Percentiles rank a stretch among this genome's conserved stretches.
Conservation (phyloP, 2,329 filamentous ascomycete genomes). For the Nemania sp. region DNA sequence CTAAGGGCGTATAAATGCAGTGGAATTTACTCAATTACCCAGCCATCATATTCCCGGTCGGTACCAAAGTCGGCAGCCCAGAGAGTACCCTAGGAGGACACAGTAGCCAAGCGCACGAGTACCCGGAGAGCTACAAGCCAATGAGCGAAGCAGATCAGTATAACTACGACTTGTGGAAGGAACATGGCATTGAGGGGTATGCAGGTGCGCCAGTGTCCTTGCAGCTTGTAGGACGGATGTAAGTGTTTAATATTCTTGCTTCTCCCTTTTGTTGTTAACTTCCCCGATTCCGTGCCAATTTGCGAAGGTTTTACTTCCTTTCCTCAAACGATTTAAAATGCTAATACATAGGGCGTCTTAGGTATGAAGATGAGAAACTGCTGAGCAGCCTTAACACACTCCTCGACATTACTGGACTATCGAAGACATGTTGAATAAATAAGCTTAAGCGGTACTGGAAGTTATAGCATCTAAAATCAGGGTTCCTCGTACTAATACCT, state of each 20-base stretch:
- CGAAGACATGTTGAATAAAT: slow-evolving; percentile 37
- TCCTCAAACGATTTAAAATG: not conserved
- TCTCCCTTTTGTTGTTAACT: not conserved
- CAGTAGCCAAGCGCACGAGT: slow-evolving; percentile 29
- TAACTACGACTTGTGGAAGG: slow-evolving; percentile 50
- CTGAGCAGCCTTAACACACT: slow-evolving; percentile 52
- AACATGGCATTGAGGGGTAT: slow-evolving; percentile 54
- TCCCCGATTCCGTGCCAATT: not conserved
- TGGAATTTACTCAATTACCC: slow-evolving; percentile 80
- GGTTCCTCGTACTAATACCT: too few relatives aligned
- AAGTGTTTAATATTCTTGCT: slow-evolving; percentile 25
- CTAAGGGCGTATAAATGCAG: slow-evolving; percentile 1
- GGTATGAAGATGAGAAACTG: slow-evolving; percentile 55
- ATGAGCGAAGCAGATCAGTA: slow-evolving; percentile 42
- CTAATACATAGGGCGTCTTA: slow-evolving; percentile 16
- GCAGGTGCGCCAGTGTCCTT: slow-evolving; percentile 56
- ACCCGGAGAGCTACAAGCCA: slow-evolving; percentile 41
- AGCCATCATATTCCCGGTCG: slow-evolving; percentile 69
- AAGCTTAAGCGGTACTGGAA: too few relatives aligned
- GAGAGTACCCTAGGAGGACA: slow-evolving; percentile 17
- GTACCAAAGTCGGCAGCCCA: slow-evolving; percentile 25
- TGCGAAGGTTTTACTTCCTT: not conserved
- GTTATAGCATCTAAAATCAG: too few relatives aligned
- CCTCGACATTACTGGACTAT: slow-evolving; percentile 50
- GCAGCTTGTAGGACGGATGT: slow-evolving; percentile 53